phyloP scores from a whole-genome alignment of 2,329 filamentous ascomycete species.

The Penicillium sp. region DNA sequence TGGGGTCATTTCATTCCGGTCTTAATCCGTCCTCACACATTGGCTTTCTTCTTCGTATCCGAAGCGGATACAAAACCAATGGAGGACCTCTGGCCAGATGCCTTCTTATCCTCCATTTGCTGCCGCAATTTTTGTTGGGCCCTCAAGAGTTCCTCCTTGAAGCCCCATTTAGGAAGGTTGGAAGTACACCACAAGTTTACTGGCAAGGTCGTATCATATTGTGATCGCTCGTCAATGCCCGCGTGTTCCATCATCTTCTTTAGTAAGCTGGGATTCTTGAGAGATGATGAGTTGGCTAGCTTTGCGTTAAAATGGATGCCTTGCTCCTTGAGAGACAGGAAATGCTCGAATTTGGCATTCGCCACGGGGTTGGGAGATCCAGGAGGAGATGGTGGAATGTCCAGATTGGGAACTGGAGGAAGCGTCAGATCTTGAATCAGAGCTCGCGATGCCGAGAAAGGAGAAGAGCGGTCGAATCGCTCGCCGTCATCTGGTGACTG shows the following conservation, averaged over 20 bases:
- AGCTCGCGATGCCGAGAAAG: constrained; percentile 49
- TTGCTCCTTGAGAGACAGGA: constrained; percentile 60
- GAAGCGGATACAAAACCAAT: constrained; percentile 42
- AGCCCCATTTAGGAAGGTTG: constrained; percentile 43
- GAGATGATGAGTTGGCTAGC: constrained; percentile 54
- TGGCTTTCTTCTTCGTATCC: constrained; percentile 1
- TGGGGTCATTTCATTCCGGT: neutral
- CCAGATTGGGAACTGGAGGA: constrained; percentile 44
- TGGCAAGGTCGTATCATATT: constrained; percentile 53
- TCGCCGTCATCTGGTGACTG: constrained; percentile 11
- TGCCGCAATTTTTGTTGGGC: constrained; percentile 40
- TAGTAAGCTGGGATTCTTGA: constrained; percentile 59
- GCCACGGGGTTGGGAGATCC: constrained; percentile 43
- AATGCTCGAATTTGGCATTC: constrained; percentile 59
- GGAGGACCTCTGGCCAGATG: constrained; percentile 33
- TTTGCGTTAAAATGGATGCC: constrained; percentile 64
- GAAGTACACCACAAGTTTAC: constrained; percentile 41
- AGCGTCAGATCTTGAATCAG: constrained; percentile 57
- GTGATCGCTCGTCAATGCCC: constrained; percentile 52
- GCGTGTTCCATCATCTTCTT: constrained; percentile 58
- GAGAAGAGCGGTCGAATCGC: constrained; percentile 38
- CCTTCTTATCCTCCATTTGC: constrained; percentile 35
- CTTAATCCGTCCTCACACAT: neutral
- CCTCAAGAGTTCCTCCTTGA: constrained; percentile 47
- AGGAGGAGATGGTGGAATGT: constrained; percentile 48